Conservation (phyloP, 1,284 basidiomycete genomes). For the Rhodotorula sp. region DNA sequence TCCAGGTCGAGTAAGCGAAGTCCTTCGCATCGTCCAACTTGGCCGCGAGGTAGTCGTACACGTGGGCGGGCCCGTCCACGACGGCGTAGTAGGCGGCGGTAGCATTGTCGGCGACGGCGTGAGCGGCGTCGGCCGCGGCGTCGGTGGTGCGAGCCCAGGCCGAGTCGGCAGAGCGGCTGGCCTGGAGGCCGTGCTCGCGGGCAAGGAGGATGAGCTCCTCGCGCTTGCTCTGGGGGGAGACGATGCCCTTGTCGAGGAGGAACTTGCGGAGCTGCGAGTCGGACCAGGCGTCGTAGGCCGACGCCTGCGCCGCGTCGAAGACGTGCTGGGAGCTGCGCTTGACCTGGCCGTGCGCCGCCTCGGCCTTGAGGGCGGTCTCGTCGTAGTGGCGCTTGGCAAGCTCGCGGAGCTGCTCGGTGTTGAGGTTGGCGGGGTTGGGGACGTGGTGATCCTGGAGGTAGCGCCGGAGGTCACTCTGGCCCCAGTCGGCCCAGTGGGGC, state of each 20-base stretch:
- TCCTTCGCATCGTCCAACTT: slow-evolving; percentile 74
- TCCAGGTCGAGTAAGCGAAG: slow-evolving; percentile 85
- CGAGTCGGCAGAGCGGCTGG: slow-evolving; percentile 54
- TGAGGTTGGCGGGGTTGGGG: slow-evolving; percentile 56
- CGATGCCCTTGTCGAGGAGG: slow-evolving; percentile 81
- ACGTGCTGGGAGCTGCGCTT: slow-evolving; percentile 63
- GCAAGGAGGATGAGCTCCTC: slow-evolving; percentile 79
- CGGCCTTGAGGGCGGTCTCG: slow-evolving; percentile 63
- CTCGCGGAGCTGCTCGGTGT: slow-evolving; percentile 45
- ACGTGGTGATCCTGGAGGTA: slow-evolving; percentile 62
- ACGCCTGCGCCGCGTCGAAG: slow-evolving; percentile 59
- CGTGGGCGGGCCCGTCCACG: slow-evolving; percentile 51
- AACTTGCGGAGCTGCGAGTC: slow-evolving; percentile 77
- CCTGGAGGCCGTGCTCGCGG: slow-evolving; percentile 60
- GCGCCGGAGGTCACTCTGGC: slow-evolving; percentile 30
- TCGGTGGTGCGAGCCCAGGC: slow-evolving; percentile 59
- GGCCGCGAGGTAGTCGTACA: slow-evolving; percentile 54
- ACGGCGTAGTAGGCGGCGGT: slow-evolving; percentile 47
- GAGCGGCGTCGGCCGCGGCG: slow-evolving; percentile 59
- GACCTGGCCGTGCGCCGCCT: slow-evolving; percentile 47
- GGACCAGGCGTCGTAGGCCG: slow-evolving; percentile 65
- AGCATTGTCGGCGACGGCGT: slow-evolving; percentile 53
- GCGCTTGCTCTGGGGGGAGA: slow-evolving; percentile 72
- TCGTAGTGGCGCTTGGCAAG: slow-evolving; percentile 46
- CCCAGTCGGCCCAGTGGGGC: slow-evolving; percentile 39